Evolutionary conservation across 2,329 filamentous ascomycete species (phyloP), one percentile per base, ranked within the genome.

Genomic region (Penicillium concentricum): DNA sequence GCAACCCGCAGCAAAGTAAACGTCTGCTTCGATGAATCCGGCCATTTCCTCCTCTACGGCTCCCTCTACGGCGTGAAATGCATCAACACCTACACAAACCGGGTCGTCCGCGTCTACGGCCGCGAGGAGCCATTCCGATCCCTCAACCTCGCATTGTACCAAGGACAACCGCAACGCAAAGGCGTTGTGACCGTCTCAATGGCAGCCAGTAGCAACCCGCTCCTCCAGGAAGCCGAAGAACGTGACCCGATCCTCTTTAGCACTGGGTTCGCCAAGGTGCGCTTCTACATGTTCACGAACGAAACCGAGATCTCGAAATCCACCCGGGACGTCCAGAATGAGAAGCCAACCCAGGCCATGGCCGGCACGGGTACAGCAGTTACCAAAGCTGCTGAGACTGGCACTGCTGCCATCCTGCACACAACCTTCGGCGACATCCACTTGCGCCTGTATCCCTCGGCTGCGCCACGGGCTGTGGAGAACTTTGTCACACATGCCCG

Each of bases 221-320:
- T 99, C 1, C 83, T 99, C 2, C 90, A 94, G 69, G 92, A 97
- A 78, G 91, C 94, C 1, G 93, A 97, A 75, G 85, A 87, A 20
- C 84, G 92, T 59, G 94, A 99, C 71, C 92, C 95, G 0, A 93
- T 97, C 69, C 80, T 99, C 8, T 84, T 95, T 43, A 83, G 85
- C 10, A 97, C 94, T 0, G 93, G 87, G 0, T 87, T 90, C 44
- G 89, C 87, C 61, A 97, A 96, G 76, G 85, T 89, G 28, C 89
- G 95, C 39, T 99, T 99, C 78, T 99, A 97, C 82, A 92, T 97
- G 86, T 99, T 97, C 75, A 96, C 91, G 35, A 96, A 97, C 73
- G 90, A 96, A 38, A 84, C 87, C 37, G 89, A 91, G 24, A 83
- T 94, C 50, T 88, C 87, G 64, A 96, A 93, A 73, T 88, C 89